Evolutionary conservation across 352 stramenopile species (phyloP), one percentile per base, ranked within the genome.

Genomic region (Phytophthora quininea): DNA sequence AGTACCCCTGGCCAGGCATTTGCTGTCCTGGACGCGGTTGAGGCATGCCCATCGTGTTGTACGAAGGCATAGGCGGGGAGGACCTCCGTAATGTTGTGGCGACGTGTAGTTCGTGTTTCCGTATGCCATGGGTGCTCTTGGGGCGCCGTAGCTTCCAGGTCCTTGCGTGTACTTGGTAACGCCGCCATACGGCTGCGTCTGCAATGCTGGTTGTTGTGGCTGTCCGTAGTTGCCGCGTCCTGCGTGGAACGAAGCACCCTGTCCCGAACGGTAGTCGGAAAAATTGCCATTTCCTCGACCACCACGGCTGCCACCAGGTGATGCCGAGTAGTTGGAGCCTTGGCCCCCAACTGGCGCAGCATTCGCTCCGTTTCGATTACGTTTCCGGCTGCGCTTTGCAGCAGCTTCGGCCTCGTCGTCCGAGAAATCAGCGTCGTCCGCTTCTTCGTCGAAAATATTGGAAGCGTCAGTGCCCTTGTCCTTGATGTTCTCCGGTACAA

Each of bases 391-490:
- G 37, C 80, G 74, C 70, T 94, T 96, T 4, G 85, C 80, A 0
- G 74, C 81, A 0, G 86, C 82, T 52, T 96, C 88, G 0, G 82
- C 80, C 66, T 96, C 88, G 58, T 96, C 88, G 65, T 96, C 88
- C 24, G 88, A 96, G 64, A 88, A 96, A 9, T 89, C 73, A 0
- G 69, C 56, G 37, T 96, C 86, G 32, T 94, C 86, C 2, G 74
- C 78, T 51, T 96, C 88, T 82, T 96, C 88, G 33, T 96, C 88
- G 59, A 89, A 96, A 58, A 95, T 73, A 55, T 96, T 95, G 47
- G 88, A 96, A 9, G 88, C 88, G 54, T 96, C 88, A 11, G 88
- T 91, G 30, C 88, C 88, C 54, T 95, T 96, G 67, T 91, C 79
- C 57, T 85, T 85, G 52, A 94, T 90, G 1, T 84, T 71, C 42